Evolutionary conservation across 75 land plant genomes (phyloP).

Genomic region (Pinus tabuliformis): DNA sequence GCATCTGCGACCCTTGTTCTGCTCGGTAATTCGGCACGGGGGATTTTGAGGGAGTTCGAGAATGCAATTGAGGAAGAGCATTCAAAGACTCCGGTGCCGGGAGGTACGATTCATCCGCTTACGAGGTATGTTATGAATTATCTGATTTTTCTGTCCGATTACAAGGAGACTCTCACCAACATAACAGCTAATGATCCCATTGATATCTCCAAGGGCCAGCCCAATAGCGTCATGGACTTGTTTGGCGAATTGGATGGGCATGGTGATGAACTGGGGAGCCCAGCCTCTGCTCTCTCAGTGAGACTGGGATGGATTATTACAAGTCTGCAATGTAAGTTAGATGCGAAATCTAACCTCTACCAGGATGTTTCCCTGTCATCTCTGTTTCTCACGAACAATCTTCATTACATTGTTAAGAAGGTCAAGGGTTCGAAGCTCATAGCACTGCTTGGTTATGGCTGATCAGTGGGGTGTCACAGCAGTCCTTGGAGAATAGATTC

Average conservation of each 20-base stretch:
- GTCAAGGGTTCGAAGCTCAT: constrained; percentile 37
- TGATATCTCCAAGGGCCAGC: constrained; percentile 8
- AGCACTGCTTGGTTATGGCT: constrained; percentile 17
- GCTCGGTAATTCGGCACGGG: constrained; percentile 38
- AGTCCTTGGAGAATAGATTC: no score
- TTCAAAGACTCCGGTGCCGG: constrained; percentile 31
- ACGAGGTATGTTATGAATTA: constrained; percentile 78
- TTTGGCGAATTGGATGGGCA: no score
- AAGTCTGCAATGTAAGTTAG: constrained; percentile 57
- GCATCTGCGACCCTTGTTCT: constrained; percentile 26
- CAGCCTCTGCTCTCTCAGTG: constrained; percentile 17
- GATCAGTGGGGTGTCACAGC: constrained; percentile 21
- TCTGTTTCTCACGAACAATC: constrained; percentile 65
- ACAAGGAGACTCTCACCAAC: constrained; percentile 34
- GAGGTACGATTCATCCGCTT: constrained; percentile 57
- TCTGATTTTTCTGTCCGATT: constrained; percentile 35
- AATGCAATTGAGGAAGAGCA: constrained; percentile 20
- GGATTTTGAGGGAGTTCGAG: constrained; percentile 41
- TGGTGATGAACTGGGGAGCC: not conserved
- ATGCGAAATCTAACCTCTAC: constrained; percentile 52
- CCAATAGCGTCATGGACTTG: not conserved
- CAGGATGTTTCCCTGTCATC: constrained; percentile 37
- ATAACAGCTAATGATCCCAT: constrained; percentile 34
- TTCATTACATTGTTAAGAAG: constrained; percentile 45
- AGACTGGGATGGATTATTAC: constrained; percentile 59